These are phyloP conservation scores for Neurospora sp. DNA, from an alignment of 495 filamentous ascomycete genomes.

Conservation along the genomic window DNA sequence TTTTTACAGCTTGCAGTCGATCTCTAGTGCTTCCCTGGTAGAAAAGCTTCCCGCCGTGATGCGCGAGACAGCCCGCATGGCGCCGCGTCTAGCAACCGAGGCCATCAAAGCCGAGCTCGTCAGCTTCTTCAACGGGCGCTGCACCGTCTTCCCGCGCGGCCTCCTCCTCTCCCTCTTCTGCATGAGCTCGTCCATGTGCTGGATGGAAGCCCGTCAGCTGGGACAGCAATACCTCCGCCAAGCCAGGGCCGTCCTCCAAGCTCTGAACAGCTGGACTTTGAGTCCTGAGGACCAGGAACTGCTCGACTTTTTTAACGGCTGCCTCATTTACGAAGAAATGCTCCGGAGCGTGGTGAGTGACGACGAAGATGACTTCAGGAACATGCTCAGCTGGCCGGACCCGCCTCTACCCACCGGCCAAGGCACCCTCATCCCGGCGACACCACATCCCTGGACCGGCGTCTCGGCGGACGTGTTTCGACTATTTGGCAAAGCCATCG, in stretches of 20 bases:
- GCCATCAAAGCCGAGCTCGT: conserved; percentile 21
- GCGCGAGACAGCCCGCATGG: conserved; percentile 18
- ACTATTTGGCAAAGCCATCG: conserved; percentile 25
- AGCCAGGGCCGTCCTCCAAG: conserved; percentile 16
- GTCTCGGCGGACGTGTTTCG: conserved; percentile 18
- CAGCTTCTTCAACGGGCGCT: conserved; percentile 8
- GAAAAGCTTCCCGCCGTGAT: conserved; percentile 24
- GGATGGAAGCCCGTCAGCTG: conserved; percentile 24
- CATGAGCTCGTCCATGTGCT: conserved; percentile 29
- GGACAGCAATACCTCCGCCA: conserved; percentile 20
- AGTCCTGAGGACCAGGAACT: conserved; percentile 11
- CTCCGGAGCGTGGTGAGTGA: conserved; percentile 27
- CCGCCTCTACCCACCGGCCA: too few relatives aligned
- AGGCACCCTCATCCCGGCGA: conserved; percentile 4
- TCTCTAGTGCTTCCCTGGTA: conserved; percentile 21
- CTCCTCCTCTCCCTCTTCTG: conserved; percentile 23
- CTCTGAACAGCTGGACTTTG: conserved; percentile 9
- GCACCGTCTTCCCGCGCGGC: conserved; percentile 16
- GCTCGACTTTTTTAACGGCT: conserved; percentile 25
- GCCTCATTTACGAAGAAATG: conserved; percentile 27
- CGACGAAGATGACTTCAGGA: conserved; percentile 18
- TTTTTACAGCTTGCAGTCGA: conserved; percentile 20
- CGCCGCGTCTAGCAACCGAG: conserved; percentile 15
- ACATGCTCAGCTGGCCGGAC: conserved; percentile 29
- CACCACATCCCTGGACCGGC: conserved; percentile 21